phyloP scores from a whole-genome alignment of 2,329 filamentous ascomycete genomes.

The Acrodontium crateriforme region DNA sequence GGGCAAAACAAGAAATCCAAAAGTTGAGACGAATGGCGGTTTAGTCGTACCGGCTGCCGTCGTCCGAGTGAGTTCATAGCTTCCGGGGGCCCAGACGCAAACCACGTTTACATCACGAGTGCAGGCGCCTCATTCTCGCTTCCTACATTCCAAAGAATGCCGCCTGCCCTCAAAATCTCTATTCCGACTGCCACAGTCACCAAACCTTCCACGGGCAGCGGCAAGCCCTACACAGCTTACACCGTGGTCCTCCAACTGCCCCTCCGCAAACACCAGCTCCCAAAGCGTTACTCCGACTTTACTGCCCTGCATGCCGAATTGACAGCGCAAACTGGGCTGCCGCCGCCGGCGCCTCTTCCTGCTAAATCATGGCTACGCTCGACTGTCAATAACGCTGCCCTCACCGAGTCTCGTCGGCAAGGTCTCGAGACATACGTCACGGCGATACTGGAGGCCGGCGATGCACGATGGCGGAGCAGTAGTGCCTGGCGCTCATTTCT shows the following conservation, averaged over 20 bases:
- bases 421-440: constrained; percentile 59
- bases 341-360: constrained; percentile 56
- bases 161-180: constrained; percentile 31
- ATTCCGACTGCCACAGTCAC: constrained; percentile 38
- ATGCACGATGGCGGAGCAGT: constrained; percentile 62
- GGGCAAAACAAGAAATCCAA: too few species aligned
- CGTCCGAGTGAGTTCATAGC: too few species aligned
- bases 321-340: constrained; percentile 41
- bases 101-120: too few species aligned
- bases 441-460: constrained; percentile 57
- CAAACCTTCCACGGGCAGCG: constrained; percentile 29
- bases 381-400: constrained; percentile 53
- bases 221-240: constrained; percentile 63
- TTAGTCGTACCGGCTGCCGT: too few species aligned
- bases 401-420: constrained; percentile 55
- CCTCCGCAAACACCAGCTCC: constrained; percentile 58
- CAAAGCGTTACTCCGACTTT: constrained; percentile 78
- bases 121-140: too few species aligned
- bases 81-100: too few species aligned
- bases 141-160: constrained; percentile 26
- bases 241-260: constrained; percentile 66
- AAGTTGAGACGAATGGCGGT: too few species aligned
- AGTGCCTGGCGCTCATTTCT: constrained; percentile 61
- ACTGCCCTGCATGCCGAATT: constrained; percentile 50
- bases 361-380: constrained; percentile 65